Evolutionary conservation across 2,329 filamentous ascomycete species (phyloP), one percentile per base, ranked within the genome.

Genomic region (Aspergillus quadricinctus): DNA sequence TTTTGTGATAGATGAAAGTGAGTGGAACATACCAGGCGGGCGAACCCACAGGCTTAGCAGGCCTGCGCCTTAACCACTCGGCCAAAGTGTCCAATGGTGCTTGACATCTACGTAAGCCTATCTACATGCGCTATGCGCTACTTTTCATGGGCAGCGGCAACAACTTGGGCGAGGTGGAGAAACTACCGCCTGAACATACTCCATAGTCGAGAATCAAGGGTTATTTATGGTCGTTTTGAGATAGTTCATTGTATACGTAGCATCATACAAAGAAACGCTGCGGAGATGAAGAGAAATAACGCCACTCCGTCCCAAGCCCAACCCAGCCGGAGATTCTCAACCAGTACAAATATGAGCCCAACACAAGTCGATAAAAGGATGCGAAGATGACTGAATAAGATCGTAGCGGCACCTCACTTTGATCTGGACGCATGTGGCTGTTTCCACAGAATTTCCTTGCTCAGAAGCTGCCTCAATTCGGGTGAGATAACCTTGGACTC

Each of bases 401-500:
- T 37, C 31, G 31, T 6, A 7, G 2, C 31, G 5, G 14, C 2
- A 17, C 0, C 14, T 37, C 31, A 46, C 23, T 46, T 11, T 7
- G 43, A 23, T 3, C 21, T 19, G 41, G 58, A 58, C 19, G 49
- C 52, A 21, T 57, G 49, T 25, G 67, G 59, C 35, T 62, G 56
- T 71, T 75, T 61, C 78, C 78, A 59, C 67, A 78, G 69, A 7
- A 88, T 75, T 57, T 88, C 83, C 57, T 82, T 77, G 61, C 81
- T 84, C n/a, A 89, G 68, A 46, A 90, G 62, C 6, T 76, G 72
- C 49, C 87, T 79, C 56, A 90, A 69, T 63, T 89, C 85, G 0
- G 83, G 79, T 60, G 82, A 86, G 49, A 90, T 85, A 17, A 87
- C 78, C 61, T 80, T 83, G 8, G 77, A 70, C 37, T 75, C 72